Percentiles rank a stretch among this genome's conserved stretches.
These are phyloP conservation scores for Plantago elongata DNA, from an alignment of 257 asterid species.

Conservation along the genomic window DNA sequence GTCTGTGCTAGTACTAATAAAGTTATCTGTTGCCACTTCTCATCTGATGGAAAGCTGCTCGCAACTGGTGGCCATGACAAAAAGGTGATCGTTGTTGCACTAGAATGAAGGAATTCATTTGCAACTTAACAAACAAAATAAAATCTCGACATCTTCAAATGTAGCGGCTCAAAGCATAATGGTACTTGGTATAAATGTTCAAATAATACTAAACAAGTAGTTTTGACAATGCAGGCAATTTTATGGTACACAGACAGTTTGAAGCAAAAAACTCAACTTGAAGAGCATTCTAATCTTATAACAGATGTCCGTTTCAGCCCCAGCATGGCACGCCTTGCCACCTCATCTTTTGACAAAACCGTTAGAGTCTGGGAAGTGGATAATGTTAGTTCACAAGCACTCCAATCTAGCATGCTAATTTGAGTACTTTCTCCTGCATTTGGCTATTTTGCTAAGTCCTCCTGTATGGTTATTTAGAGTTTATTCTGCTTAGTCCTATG, in stretches of 20 bases:
- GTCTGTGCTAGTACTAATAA: constrained; percentile 75
- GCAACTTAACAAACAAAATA: background rate
- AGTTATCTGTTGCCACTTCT: constrained; percentile 92
- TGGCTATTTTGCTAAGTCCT: background rate
- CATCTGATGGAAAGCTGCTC: constrained; percentile 92
- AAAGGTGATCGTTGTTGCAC: constrained; percentile 41
- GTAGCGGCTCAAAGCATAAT: constrained; percentile 4
- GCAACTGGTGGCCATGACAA: constrained; percentile 98
- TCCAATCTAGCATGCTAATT: background rate
- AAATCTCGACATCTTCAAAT: background rate
- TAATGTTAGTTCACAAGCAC: constrained; percentile 46
- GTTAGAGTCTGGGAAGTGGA: constrained; percentile 98
- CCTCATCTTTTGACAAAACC: constrained; percentile 92
- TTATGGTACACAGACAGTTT: constrained; percentile 73
- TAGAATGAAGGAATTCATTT: constrained; percentile 8
- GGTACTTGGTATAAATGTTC: background rate
- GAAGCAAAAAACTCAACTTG: constrained; percentile 77
- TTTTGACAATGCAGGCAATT: constrained; percentile 61
- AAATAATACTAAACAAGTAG: constrained; percentile 4
- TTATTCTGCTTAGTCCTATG: background rate
- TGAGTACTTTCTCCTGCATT: background rate
- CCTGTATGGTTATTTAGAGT: constrained; percentile 1
- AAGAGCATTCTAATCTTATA: constrained; percentile 76
- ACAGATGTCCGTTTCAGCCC: constrained; percentile 98
- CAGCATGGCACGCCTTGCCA: constrained; percentile 94